A percentile compares a stretch with the other conserved stretches of the same genome.
Evolutionary conservation across 176 grass and related monocot genomes (phyloP).

Genomic region (Oryza glaberrima): DNA sequence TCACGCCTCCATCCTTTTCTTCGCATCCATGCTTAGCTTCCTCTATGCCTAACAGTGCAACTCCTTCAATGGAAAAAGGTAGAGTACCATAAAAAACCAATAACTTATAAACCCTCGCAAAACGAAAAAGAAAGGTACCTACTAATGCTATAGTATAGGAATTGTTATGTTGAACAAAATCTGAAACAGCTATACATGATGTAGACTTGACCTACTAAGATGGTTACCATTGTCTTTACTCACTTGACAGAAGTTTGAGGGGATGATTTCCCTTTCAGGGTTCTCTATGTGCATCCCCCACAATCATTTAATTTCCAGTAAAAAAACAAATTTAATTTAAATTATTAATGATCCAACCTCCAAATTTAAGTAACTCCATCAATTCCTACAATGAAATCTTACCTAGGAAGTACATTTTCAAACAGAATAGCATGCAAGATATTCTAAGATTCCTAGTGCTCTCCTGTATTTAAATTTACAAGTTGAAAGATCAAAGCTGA

Average conservation of each 20-base stretch:
- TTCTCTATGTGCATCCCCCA: not conserved
- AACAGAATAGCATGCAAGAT: slow-evolving; percentile 3
- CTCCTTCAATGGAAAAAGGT: slow-evolving; percentile 46
- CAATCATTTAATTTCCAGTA: slow-evolving; percentile 1
- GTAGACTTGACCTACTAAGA: not conserved
- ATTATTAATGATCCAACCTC: not conserved
- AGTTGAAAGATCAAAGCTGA: slow-evolving; percentile 20
- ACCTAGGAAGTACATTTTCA: slow-evolving; percentile 9
- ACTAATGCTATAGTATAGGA: slow-evolving; percentile 16
- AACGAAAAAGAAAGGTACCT: not conserved
- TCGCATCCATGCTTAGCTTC: slow-evolving; percentile 57
- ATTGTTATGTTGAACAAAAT: slow-evolving; percentile 6
- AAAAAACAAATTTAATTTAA: slow-evolving; percentile 22
- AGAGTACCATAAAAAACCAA: not conserved
- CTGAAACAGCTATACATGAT: slow-evolving; percentile 12
- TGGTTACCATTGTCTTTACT: slow-evolving; percentile 11
- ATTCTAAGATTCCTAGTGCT: not conserved
- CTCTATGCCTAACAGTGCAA: slow-evolving; percentile 42
- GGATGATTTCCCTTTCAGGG: not conserved
- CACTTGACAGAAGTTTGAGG: not conserved
- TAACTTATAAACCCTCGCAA: not conserved
- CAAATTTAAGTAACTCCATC: slow-evolving; percentile 20
- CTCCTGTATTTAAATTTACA: not conserved
- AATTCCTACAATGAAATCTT: slow-evolving; percentile 12
- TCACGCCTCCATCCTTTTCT: slow-evolving; percentile 51